These are phyloP conservation scores for Rhodamnia argentea DNA, from an alignment of 345 rosid genomes.

Conservation along the genomic window DNA sequence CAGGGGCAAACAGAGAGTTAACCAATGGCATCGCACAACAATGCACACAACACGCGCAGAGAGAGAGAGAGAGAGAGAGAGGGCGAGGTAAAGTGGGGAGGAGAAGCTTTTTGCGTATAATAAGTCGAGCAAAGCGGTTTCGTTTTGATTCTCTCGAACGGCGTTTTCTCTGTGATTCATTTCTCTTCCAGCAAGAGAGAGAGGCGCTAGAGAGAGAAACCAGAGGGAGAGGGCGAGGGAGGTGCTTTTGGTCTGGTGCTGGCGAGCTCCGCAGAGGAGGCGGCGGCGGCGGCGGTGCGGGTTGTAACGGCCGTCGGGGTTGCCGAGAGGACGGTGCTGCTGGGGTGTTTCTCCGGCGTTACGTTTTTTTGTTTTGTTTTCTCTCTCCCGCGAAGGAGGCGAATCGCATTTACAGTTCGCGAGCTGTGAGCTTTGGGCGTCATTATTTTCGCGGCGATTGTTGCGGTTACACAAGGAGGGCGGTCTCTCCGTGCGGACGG, in stretches of 20 bases:
- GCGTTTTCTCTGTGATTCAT: constrained; percentile 11
- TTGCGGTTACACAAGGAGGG: not conserved
- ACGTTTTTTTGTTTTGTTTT: not conserved
- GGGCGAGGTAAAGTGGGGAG: constrained; percentile 4
- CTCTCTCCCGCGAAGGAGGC: not conserved
- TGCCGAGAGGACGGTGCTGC: not conserved
- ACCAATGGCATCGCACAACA: constrained; percentile 3
- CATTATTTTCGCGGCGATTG: not conserved
- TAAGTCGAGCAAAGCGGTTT: constrained; percentile 23
- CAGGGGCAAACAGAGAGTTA: not conserved
- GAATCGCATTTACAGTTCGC: not conserved
- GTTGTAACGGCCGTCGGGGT: not conserved
- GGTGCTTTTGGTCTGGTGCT: not conserved
- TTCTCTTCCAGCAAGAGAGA: not conserved
- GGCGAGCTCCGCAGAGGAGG: not conserved
- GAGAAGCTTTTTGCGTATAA: constrained; percentile 20
- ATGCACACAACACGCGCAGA: not conserved
- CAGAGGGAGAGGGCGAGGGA: not conserved
- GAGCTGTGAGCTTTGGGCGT: not conserved
- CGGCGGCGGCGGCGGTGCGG: not conserved
- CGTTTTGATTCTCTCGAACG: constrained; percentile 22
- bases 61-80: constrained; percentile 3
- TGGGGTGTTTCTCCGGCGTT: not conserved
- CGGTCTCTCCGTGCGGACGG: not conserved
- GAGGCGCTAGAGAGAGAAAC: not conserved